Percentiles rank a stretch among this genome's conserved stretches.
Conservation (phyloP, 305 asterid species). For the Solanum hybrid region DNA sequence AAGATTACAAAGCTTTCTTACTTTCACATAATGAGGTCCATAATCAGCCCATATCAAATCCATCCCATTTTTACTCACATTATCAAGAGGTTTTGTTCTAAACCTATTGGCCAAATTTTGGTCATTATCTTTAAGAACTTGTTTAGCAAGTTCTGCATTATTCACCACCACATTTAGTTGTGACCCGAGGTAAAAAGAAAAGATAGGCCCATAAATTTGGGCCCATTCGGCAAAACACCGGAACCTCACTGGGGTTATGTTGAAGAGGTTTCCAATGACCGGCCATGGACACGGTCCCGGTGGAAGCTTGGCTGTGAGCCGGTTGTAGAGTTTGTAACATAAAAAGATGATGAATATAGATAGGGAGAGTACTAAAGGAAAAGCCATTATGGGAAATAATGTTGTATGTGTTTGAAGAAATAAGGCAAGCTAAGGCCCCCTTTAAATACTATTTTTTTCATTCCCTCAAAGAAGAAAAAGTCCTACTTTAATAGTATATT, state of each 20-base stretch:
- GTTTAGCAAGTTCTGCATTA: conserved; percentile 36
- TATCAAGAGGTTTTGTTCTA: conserved; percentile 31
- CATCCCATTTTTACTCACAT: conserved; percentile 42
- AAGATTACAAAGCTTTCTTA: conserved; percentile 44
- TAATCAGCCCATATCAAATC: conserved; percentile 59
- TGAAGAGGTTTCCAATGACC: conserved; percentile 40
- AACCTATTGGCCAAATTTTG: conserved; percentile 43
- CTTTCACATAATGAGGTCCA: conserved; percentile 51
- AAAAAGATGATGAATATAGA: conserved; percentile 12
- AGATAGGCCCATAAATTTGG: conserved; percentile 42
- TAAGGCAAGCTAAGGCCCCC: not conserved
- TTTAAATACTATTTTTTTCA: not conserved
- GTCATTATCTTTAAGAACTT: conserved; percentile 51
- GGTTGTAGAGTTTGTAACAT: conserved; percentile 23
- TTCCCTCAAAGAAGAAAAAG: not conserved
- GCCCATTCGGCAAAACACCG: conserved; percentile 57
- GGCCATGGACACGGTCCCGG: conserved; percentile 54
- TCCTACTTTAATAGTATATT: not conserved
- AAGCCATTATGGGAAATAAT: conserved; percentile 16
- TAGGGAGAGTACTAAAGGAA: conserved; percentile 6
- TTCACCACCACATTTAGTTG: conserved; percentile 36
- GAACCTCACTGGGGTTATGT: conserved; percentile 39
- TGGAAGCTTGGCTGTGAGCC: conserved; percentile 35
- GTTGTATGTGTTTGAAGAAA: not conserved
- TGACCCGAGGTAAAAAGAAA: conserved; percentile 42